Evolutionary conservation across 441 rosid species (phyloP).

Genomic region (Euphorbia schlechtendalii): DNA sequence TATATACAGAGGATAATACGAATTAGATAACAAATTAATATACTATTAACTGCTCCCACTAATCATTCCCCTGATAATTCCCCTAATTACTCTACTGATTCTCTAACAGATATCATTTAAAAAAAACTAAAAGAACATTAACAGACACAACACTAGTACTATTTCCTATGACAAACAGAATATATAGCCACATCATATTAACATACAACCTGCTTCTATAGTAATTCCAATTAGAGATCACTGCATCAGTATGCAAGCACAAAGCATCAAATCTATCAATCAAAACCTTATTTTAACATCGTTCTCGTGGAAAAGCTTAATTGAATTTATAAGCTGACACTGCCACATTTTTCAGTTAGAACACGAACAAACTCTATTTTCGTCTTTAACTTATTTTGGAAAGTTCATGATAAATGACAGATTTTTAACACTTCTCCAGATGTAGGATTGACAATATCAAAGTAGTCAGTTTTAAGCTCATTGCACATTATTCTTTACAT

Average conservation of each 20-base stretch:
- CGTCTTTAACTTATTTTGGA: neutral
- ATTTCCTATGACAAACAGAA: neutral
- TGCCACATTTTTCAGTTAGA: neutral
- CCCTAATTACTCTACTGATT: too few relatives aligned
- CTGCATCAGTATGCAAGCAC: neutral
- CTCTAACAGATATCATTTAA: too few relatives aligned
- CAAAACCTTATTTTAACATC: neutral
- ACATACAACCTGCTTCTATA: neutral
- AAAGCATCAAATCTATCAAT: neutral
- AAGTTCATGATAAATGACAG: neutral
- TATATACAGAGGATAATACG: too few relatives aligned
- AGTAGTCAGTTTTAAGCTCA: neutral
- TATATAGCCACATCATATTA: neutral
- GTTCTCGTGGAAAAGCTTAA: neutral
- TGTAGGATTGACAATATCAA: neutral
- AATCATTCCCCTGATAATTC: too few relatives aligned
- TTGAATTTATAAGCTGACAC: neutral
- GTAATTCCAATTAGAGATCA: neutral
- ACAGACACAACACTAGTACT: conserved; percentile 1
- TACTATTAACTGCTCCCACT: too few relatives aligned
- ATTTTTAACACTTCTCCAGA: neutral
- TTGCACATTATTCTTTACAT: neutral
- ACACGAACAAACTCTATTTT: neutral
- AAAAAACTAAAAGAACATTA: too few relatives aligned
- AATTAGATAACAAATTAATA: too few relatives aligned